These are phyloP conservation scores for Blastobotrys illinoisensis DNA, from an alignment of 1,139 yeast genomes.

Conservation along the genomic window DNA sequence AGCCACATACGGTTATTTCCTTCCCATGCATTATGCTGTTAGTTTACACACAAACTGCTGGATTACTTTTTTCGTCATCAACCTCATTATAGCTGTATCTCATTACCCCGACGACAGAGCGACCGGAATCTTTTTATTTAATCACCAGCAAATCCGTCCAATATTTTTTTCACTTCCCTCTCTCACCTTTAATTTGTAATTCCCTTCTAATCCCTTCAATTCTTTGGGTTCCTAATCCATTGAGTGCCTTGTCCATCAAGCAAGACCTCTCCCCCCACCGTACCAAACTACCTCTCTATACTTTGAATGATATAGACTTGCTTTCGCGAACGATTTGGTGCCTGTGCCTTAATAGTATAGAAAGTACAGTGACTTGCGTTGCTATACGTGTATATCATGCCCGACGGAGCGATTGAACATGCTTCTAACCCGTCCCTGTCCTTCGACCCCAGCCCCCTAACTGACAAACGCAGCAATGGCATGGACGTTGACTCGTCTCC, in stretches of 20 bases:
- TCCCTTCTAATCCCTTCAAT: background rate
- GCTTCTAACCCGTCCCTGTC: background rate
- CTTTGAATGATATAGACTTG: background rate
- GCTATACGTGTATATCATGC: background rate
- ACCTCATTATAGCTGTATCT: background rate
- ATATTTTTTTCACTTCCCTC: background rate
- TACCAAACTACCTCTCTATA: background rate
- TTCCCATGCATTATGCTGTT: background rate
- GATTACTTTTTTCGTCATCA: background rate
- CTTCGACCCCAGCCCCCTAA: background rate
- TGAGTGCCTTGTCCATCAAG: background rate
- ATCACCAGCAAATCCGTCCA: background rate
- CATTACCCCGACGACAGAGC: background rate
- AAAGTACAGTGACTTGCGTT: background rate
- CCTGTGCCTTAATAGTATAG: background rate
- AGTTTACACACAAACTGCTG: background rate
- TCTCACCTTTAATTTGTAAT: background rate
- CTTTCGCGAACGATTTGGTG: background rate
- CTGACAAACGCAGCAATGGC: background rate
- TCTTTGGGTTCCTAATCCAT: background rate
- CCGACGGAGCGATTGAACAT: background rate
- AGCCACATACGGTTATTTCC: background rate
- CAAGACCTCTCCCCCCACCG: too few species aligned
- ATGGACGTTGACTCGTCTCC: constrained; percentile 18
- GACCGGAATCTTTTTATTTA: background rate